These are phyloP conservation scores for Sequoiadendron giganteum DNA, from an alignment of 75 land plant genomes.

Conservation along the genomic window DNA sequence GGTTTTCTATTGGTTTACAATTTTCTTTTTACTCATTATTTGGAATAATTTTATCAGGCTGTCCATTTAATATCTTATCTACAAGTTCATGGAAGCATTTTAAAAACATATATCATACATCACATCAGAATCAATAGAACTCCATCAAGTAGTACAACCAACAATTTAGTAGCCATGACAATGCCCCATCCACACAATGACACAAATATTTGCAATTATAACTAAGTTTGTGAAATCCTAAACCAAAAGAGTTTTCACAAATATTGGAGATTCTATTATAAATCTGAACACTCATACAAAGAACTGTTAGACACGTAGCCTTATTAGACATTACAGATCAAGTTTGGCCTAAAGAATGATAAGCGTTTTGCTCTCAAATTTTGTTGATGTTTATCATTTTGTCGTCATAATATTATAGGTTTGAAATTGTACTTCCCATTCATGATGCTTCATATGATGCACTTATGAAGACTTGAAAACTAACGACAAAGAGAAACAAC, in stretches of 20 bases:
- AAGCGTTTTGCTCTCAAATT: neutral
- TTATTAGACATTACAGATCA: neutral
- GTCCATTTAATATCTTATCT: neutral
- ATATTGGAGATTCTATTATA: neutral
- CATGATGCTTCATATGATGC: neutral
- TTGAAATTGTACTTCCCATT: neutral
- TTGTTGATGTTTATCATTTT: neutral
- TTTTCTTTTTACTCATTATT: neutral
- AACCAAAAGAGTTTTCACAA: neutral
- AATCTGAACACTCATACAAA: neutral
- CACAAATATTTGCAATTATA: neutral
- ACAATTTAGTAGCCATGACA: neutral
- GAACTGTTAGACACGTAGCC: neutral
- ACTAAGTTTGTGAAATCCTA: neutral
- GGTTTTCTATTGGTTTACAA: neutral
- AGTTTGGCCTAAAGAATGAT: neutral
- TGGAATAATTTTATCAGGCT: neutral
- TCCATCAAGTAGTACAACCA: neutral
- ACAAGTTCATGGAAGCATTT: constrained; percentile 4
- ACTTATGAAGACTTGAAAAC: neutral
- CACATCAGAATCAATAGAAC: neutral
- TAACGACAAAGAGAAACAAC: neutral
- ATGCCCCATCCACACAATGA: neutral
- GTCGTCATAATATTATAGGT: neutral
- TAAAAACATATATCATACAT: neutral